Evolutionary conservation across 768 basidiomycete species (phyloP).

Genomic region (Dacryopinax spathularia): DNA sequence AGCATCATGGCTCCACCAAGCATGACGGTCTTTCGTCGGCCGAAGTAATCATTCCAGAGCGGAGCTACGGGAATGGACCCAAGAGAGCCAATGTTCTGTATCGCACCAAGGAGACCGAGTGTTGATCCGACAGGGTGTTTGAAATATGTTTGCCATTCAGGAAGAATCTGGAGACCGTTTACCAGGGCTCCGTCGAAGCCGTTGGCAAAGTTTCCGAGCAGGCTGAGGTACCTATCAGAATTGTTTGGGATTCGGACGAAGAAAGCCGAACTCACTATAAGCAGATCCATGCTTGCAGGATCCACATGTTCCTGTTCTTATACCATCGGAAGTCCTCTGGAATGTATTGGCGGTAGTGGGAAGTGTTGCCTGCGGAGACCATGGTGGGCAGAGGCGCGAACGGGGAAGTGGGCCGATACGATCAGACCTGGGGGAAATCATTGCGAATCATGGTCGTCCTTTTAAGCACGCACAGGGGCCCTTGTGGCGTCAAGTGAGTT

Average conservation of each 20-base stretch:
- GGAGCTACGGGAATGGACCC: neutral
- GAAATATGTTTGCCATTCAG: constrained; percentile 15
- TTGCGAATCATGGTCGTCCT: neutral
- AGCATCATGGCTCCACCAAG: constrained; percentile 8
- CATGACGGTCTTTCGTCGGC: constrained; percentile 6
- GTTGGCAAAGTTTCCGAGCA: neutral
- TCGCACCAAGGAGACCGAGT: constrained; percentile 16
- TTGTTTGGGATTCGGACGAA: constrained; percentile 8
- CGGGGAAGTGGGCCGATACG: neutral
- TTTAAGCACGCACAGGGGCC: neutral
- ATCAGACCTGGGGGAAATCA: neutral
- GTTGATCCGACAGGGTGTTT: constrained; percentile 13
- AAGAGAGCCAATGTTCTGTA: constrained; percentile 3
- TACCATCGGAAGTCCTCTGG: constrained; percentile 47
- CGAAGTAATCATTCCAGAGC: neutral
- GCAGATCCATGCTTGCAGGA: constrained; percentile 41
- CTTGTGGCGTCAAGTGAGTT: neutral
- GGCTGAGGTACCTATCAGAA: constrained; percentile 10
- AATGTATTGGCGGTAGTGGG: constrained; percentile 19
- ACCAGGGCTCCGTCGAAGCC: constrained; percentile 12
- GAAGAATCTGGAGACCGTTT: constrained; percentile 14
- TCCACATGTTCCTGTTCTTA: constrained; percentile 41
- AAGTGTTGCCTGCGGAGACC: neutral
- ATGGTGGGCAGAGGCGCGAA: neutral
- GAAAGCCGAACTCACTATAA: constrained; percentile 39